phyloP scores from a whole-genome alignment of 441 rosid species.

The Metrosideros polymorpha region DNA sequence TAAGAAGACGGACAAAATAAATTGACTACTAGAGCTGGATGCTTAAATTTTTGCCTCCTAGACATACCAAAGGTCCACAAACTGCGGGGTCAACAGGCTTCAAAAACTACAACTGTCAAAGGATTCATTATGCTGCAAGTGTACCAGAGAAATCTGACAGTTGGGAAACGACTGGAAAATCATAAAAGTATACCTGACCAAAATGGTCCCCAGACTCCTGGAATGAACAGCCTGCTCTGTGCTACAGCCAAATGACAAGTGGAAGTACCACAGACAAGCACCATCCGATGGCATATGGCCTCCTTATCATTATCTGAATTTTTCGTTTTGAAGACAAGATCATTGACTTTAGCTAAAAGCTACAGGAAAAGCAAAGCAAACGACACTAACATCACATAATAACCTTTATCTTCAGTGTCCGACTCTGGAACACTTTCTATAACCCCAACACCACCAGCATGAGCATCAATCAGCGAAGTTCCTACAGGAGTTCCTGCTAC shows the following conservation, averaged over 20 bases:
- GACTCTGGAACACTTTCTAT: conserved; percentile 65
- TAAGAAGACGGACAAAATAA: neutral
- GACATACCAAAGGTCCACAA: neutral
- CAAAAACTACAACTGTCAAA: neutral
- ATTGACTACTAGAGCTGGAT: neutral
- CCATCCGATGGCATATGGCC: conserved; percentile 71
- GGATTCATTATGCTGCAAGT: neutral
- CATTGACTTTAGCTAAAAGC: neutral
- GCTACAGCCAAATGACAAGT: conserved; percentile 97
- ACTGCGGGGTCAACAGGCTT: neutral
- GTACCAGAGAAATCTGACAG: neutral
- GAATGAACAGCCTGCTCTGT: conserved; percentile 70
- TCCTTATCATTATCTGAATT: conserved; percentile 52
- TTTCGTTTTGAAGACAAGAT: neutral
- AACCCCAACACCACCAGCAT: conserved; percentile 97
- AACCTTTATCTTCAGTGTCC: conserved; percentile 47
- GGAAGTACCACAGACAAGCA: conserved; percentile 91
- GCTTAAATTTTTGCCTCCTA: neutral
- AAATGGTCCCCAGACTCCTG: conserved; percentile 99
- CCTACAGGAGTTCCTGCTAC: conserved; percentile 79
- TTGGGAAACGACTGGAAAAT: neutral
- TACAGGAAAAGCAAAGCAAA: neutral
- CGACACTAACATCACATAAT: neutral
- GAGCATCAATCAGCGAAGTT: conserved; percentile 91
- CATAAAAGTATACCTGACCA: conserved; percentile 72